Percentiles rank a stretch among this genome's conserved stretches.
phyloP scores from a whole-genome alignment of 306 rosid genomes.

The Malus sieversii region DNA sequence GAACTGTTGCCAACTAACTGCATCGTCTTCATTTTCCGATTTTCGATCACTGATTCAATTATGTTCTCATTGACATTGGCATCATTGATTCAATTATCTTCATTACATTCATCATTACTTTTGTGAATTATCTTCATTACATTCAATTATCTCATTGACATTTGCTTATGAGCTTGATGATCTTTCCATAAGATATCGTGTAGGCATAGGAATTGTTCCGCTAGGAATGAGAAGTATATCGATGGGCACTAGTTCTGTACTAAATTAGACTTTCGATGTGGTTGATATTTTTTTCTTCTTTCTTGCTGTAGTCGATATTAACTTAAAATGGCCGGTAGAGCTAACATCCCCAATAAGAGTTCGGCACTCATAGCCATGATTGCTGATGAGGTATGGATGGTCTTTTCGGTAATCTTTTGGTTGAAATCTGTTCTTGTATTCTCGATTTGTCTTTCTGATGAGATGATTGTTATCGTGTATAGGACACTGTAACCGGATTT shows the following conservation, averaged over 20 bases:
- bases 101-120: no score
- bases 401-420: background rate
- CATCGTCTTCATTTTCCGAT: no score
- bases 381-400: constrained; percentile 74
- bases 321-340: constrained; percentile 62
- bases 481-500: constrained; percentile 92
- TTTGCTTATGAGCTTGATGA: no score
- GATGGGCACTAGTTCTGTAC: background rate
- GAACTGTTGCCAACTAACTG: no score
- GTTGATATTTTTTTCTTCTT: background rate
- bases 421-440: background rate
- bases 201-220: background rate
- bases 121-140: no score
- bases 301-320: background rate
- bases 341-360: constrained; percentile 40
- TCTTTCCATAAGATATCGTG: no score
- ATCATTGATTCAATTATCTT: no score
- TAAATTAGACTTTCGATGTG: background rate
- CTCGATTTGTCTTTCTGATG: background rate
- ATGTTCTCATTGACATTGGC: no score
- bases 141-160: no score
- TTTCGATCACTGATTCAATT: no score
- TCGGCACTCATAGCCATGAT: constrained; percentile 87
- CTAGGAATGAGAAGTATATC: background rate
- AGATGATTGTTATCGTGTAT: constrained; percentile 13